Evolutionary conservation across 345 rosid genomes (phyloP).

Genomic region (Brassica nigra): DNA sequence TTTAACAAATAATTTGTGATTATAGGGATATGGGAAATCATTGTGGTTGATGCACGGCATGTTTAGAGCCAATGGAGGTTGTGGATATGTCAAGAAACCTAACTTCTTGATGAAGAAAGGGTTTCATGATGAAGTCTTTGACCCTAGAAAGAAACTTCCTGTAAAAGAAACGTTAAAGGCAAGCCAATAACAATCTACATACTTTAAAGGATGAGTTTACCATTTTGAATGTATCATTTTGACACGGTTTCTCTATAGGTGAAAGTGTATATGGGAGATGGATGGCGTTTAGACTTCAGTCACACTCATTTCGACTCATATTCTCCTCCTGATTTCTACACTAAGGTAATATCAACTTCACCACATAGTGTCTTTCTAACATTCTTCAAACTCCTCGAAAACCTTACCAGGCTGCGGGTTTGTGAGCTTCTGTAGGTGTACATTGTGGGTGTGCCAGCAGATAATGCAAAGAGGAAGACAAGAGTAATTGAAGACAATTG

Average conservation of each 20-base stretch:
- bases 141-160: conserved; percentile 53
- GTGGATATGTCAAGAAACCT: conserved; percentile 91
- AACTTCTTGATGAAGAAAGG: conserved; percentile 56
- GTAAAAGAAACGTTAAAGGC: conserved; percentile 72
- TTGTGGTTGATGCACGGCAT: conserved; percentile 93
- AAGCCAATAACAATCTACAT: neutral
- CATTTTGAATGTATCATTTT: neutral
- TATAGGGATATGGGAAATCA: conserved; percentile 77
- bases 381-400: neutral
- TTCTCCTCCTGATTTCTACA: conserved; percentile 95
- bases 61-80: conserved; percentile 91
- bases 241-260: conserved; percentile 46
- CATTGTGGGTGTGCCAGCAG: conserved; percentile 77
- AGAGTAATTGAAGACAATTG: conserved; percentile 69
- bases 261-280: conserved; percentile 85
- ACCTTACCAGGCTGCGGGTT: neutral
- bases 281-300: conserved; percentile 81
- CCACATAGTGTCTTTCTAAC: neutral
- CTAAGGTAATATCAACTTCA: conserved; percentile 57
- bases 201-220: neutral
- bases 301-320: conserved; percentile 79
- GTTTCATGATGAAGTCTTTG: conserved; percentile 53
- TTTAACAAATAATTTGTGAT: neutral
- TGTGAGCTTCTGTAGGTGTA: conserved; percentile 51
- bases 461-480: conserved; percentile 68